phyloP scores from a whole-genome alignment of 257 asterid species.

The Rauvolfia tetraphylla region DNA sequence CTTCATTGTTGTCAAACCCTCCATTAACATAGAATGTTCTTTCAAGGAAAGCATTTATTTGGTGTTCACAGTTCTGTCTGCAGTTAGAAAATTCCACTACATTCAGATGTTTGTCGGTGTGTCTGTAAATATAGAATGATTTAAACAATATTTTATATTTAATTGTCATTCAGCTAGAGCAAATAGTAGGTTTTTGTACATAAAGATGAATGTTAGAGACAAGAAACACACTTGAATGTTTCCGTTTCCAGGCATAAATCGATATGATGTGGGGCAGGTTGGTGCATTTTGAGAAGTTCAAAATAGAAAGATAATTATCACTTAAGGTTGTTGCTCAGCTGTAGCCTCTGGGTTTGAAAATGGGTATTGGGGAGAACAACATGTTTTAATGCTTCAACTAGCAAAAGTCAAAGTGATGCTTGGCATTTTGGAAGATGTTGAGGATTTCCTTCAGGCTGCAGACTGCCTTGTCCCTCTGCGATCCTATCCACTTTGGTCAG shows the following conservation, averaged over 20 bases:
- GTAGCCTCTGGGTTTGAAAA: not conserved
- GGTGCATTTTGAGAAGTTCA: not conserved
- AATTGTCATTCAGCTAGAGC: not conserved
- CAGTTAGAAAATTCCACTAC: conserved; percentile 13
- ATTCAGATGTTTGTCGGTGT: not conserved
- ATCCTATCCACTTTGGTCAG: not conserved
- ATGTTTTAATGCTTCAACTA: not conserved
- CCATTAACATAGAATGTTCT: conserved; percentile 38
- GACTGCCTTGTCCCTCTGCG: not conserved
- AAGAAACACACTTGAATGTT: not conserved
- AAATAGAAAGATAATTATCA: not conserved
- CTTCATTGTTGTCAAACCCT: conserved; percentile 46
- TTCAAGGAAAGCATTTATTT: conserved; percentile 40
- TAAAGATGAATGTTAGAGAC: not conserved
- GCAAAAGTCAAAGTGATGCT: not conserved
- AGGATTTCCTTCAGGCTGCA: not conserved
- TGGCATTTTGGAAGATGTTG: not conserved
- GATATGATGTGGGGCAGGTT: not conserved
- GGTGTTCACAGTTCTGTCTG: conserved; percentile 44
- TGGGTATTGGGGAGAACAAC: not conserved
- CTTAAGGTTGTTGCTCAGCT: not conserved
- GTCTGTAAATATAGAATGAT: not conserved
- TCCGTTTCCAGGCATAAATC: not conserved
- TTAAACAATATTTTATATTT: not conserved
- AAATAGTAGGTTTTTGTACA: not conserved